Conservation (phyloP, 805 yeast genomes). For the Starmera caribaea region DNA sequence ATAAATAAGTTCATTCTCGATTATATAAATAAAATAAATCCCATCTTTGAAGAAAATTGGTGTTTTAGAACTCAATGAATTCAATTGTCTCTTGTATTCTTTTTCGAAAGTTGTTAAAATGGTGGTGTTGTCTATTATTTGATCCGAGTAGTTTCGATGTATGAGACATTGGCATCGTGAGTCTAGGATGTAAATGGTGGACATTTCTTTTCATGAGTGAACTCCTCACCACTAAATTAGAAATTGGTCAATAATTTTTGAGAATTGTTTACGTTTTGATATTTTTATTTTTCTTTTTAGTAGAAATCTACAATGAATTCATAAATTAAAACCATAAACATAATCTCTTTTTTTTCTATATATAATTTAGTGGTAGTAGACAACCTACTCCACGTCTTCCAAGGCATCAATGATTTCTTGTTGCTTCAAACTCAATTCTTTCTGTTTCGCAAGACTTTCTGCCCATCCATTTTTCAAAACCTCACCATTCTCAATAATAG, state of each 20-base stretch:
- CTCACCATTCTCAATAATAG: constrained; percentile 11
- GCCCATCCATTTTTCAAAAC: constrained; percentile 13
- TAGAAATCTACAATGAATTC: too few species aligned
- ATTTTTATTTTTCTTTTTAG: too few species aligned
- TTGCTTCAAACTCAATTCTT: not conserved
- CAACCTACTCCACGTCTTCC: too few species aligned
- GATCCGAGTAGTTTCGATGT: constrained; percentile 64
- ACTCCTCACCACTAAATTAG: too few species aligned
- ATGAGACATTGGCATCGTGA: constrained; percentile 58
- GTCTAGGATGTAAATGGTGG: constrained; percentile 62
- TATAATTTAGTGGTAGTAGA: too few species aligned
- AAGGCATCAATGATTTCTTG: not conserved
- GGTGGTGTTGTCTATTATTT: constrained; percentile 33
- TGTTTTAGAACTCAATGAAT: constrained; percentile 21
- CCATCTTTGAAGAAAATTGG: constrained; percentile 43
- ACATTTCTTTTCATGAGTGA: too few species aligned
- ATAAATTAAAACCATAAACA: too few species aligned
- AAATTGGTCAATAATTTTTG: too few species aligned
- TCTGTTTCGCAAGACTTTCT: constrained; percentile 11
- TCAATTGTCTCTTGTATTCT: constrained; percentile 18
- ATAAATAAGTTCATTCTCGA: constrained; percentile 35
- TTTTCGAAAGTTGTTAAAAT: constrained; percentile 10
- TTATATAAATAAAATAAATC: constrained; percentile 43
- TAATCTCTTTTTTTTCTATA: too few species aligned
- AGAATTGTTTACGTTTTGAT: too few species aligned